Evolutionary conservation across 352 stramenopile species (phyloP).

Genomic region (Pilasporangium apinafurcum): DNA sequence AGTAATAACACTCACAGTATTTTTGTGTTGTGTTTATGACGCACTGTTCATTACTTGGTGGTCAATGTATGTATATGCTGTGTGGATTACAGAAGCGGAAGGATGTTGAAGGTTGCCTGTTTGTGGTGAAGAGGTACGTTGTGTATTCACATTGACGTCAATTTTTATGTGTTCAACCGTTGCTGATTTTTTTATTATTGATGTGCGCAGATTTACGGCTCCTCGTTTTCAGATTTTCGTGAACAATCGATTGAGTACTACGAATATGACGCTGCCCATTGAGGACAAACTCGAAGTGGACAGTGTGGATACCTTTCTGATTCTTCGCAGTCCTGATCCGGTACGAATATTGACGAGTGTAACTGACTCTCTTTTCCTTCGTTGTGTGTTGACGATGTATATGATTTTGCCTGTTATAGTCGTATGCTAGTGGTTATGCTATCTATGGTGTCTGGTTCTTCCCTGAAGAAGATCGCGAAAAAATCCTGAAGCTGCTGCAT

Average conservation of each 20-base stretch:
- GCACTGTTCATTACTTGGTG: background rate
- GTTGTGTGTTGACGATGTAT: background rate
- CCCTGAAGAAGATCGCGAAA: slow-evolving; percentile 75
- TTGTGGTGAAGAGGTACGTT: slow-evolving; percentile 71
- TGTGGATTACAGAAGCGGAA: slow-evolving; percentile 65
- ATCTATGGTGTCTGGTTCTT: slow-evolving; percentile 89
- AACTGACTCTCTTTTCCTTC: background rate
- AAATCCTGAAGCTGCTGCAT: slow-evolving; percentile 69
- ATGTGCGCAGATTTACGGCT: slow-evolving; percentile 38
- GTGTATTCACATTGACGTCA: background rate
- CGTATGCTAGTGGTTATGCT: slow-evolving; percentile 51
- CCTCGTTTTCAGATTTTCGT: slow-evolving; percentile 84
- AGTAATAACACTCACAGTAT: background rate
- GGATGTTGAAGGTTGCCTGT: slow-evolving; percentile 80
- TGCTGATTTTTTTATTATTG: background rate
- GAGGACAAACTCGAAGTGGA: slow-evolving; percentile 71
- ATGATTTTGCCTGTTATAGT: slow-evolving; percentile 8
- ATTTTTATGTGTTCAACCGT: background rate
- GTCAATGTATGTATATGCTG: background rate
- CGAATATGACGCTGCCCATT: slow-evolving; percentile 77
- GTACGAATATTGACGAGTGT: slow-evolving; percentile 12
- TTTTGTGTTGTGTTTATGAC: background rate
- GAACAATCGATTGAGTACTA: slow-evolving; percentile 87
- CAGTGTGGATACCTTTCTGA: slow-evolving; percentile 82
- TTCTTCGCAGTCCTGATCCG: slow-evolving; percentile 61